Base-by-base conservation (phyloP, 2,329 filamentous ascomycete species). In the Colletotrichum sp. region DNA sequence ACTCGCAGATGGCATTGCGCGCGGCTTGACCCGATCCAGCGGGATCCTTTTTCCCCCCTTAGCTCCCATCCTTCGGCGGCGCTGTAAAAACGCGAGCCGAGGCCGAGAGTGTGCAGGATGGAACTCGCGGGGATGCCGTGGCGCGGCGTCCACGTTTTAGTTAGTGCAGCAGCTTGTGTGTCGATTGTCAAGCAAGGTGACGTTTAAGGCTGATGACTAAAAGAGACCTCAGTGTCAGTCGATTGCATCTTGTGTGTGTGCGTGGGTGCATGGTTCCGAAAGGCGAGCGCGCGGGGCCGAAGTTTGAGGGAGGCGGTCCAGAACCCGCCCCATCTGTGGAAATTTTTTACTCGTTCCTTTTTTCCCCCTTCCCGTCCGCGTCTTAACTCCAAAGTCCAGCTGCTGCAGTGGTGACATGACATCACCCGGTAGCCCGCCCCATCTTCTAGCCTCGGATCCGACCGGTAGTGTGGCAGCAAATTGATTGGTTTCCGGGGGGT, bases 121-220 rank as follows among this genome's bases (percentile, higher is more conserved):
- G 34, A 31, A 27, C 57, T 36, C 29, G 66, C 68, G 66, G 70
- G 66, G 67, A 65, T 38, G 66, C 70, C 71, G 68, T 70, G 43
- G 55, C 59, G 51, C 27, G 16, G 55, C 24, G 55, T 27, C 31
- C 51, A 65, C 21, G 43, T 59, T 58, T 73, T 58, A 66, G 68
- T 66, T 43, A 71, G 55, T 63, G 67, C 61, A 34, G 34, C 38
- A 33, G 58, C 27, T 24, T n/a, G 18, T 34, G 57, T 21, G 57
- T 34, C n/a, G 33, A 70, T 36, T 61, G 65, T 67, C 33, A 70
- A 36, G 61, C 71, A 70, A 43, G 68, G 68, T 73, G 72, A 72
- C 72, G 72, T 74, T 74, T 74, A 74, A 64, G 72, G 72, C 72
- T 74, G 68, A 74, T 63, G 43, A 72, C 72, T 71, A 62, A 67